Conservation (phyloP, 2,329 filamentous ascomycete species). For the Aspergillus pseudoterreus region DNA sequence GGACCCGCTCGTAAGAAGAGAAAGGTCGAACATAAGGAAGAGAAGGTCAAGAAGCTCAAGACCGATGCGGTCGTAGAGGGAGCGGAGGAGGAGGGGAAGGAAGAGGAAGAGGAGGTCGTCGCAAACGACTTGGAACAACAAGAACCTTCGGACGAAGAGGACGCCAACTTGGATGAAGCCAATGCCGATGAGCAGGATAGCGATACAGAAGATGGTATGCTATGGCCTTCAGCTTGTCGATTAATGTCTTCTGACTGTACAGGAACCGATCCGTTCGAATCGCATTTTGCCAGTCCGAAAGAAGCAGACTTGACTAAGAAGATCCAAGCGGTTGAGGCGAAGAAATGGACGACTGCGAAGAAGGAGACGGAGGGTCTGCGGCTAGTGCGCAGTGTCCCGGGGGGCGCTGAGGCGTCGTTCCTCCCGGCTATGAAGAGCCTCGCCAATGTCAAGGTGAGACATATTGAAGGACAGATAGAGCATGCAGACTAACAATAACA, state of each 20-base stretch:
- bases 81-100: conserved; percentile 20
- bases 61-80: conserved; percentile 18
- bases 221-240: not conserved
- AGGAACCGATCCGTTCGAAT: conserved; percentile 69
- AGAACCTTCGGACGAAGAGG: conserved; percentile 44
- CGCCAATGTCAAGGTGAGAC: conserved; percentile 33
- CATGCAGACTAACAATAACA: conserved; percentile 41
- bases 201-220: conserved; percentile 34
- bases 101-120: conserved; percentile 30
- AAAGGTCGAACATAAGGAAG: conserved; percentile 45
- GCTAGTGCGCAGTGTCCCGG: conserved; percentile 28
- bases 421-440: conserved; percentile 30
- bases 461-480: not conserved
- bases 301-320: conserved; percentile 55
- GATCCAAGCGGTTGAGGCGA: conserved; percentile 44
- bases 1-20: conserved; percentile 51
- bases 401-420: conserved; percentile 24
- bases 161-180: conserved; percentile 27
- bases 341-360: conserved; percentile 48
- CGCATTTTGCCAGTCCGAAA: conserved; percentile 70
- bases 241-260: conserved; percentile 34
- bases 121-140: conserved; percentile 47
- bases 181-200: conserved; percentile 28
- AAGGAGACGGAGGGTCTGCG: conserved; percentile 32
- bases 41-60: conserved; percentile 21